phyloP scores from a whole-genome alignment of 331 rosid genomes.

The Telfairia occidentalis region DNA sequence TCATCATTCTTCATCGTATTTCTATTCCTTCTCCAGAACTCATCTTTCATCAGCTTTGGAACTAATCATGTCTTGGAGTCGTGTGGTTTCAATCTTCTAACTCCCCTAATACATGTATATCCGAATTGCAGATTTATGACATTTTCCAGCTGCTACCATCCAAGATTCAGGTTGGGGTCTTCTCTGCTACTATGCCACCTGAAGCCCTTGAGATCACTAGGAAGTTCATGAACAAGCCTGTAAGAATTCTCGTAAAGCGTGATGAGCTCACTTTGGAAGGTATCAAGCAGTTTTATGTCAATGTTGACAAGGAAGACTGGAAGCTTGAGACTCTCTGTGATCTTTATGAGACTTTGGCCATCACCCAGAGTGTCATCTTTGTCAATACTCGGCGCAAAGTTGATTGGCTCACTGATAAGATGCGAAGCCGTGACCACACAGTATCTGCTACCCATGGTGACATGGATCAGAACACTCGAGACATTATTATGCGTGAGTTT shows the following conservation, averaged over 20 bases:
- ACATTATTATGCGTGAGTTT: constrained; percentile 73
- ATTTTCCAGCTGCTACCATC: constrained; percentile 76
- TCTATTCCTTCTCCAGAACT: not conserved
- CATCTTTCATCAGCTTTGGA: not conserved
- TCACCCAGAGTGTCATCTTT: constrained; percentile 61
- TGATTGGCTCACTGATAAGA: constrained; percentile 65
- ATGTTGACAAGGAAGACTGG: constrained; percentile 65
- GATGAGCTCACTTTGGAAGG: constrained; percentile 64
- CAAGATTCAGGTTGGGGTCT: constrained; percentile 66
- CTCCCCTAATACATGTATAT: not conserved
- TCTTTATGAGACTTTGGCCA: constrained; percentile 59
- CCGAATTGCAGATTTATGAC: constrained; percentile 42
- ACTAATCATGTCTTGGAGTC: not conserved
- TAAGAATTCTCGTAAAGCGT: constrained; percentile 54
- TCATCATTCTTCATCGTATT: not conserved
- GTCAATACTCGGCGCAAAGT: constrained; percentile 69
- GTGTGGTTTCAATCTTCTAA: not conserved
- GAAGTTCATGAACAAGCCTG: constrained; percentile 70
- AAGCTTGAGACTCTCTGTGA: constrained; percentile 65
- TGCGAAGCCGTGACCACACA: constrained; percentile 59
- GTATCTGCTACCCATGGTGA: constrained; percentile 79
- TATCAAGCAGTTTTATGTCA: constrained; percentile 55
- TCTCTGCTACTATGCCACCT: constrained; percentile 72
- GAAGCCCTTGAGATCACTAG: constrained; percentile 70
- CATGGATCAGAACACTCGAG: constrained; percentile 79